Evolutionary conservation across 768 basidiomycete species (phyloP), one percentile per base, ranked within the genome.

Genomic region (Cubamyces sp.): DNA sequence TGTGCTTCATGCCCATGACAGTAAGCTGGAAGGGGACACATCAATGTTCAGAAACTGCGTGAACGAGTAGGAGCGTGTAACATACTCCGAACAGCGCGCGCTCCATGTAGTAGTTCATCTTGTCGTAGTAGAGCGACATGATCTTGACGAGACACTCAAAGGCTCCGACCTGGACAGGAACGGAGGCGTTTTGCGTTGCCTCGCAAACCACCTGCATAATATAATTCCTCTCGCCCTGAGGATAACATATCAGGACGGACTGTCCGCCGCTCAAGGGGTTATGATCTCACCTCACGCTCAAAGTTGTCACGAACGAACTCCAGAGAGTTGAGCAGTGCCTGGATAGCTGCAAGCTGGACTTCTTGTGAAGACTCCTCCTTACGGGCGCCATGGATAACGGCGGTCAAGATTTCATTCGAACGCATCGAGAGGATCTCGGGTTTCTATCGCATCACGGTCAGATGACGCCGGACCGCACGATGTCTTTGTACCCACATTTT

Each of bases 191-290:
- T 74, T 98, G 97, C 0, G 97, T 98, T 0, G 96, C 96, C 72
- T 98, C 97, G 73, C 97, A 99, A 18, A 98, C 92, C 45, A 98
- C 95, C 79, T 99, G 97, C 97, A 99, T 99, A 76, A 99, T 98
- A 79, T 97, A 98, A 77, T 98, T 99, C 50, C 97, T 87, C 76
- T 99, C 97, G 68, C 97, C 97, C 94, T 98, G 71, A 14, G 15
- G 28, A 42, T 15, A 5, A 15, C 61, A 34, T 40, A 19, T 54
- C 9, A 45, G 46, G 18, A 54, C 34, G 1, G 9, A 37, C 43
- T 49, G 42, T 47, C 43, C 37, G 37, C 25, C 19, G 46, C 56
- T 25, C 55, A 64, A 57, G 30, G 54, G 37, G 79, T 86, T 9
- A 39, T 3, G 26, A 28, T 30, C 12, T 54, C 65, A 96, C 96